Evolutionary conservation across 306 rosid genomes (phyloP).

Genomic region (Hippophae tibetana): DNA sequence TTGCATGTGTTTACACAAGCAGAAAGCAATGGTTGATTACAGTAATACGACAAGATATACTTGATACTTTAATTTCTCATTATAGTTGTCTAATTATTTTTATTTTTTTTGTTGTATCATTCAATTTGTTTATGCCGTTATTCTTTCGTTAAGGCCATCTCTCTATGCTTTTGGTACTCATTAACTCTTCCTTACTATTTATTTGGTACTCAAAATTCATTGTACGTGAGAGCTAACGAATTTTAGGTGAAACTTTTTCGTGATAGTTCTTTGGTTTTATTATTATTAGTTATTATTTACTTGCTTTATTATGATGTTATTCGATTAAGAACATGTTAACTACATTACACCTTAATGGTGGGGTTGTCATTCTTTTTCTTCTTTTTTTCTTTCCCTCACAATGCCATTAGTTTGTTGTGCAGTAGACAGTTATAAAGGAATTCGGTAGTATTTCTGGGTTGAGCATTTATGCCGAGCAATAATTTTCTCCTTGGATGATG

Average conservation of each 20-base stretch:
- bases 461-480: no score
- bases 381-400: no score
- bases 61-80: slow-evolving; percentile 16
- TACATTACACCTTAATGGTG: no score
- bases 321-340: no score
- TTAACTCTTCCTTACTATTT: slow-evolving; percentile 1
- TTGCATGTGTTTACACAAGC: slow-evolving; percentile 70
- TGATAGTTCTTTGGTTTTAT: neutral
- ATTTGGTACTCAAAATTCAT: slow-evolving; percentile 12
- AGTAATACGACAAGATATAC: slow-evolving; percentile 13
- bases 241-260: neutral
- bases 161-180: slow-evolving; percentile 11
- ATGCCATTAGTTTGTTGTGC: no score
- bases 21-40: slow-evolving; percentile 28
- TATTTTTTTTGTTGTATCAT: slow-evolving; percentile 16
- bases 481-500: no score
- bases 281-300: neutral
- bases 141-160: neutral
- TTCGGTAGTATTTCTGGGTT: no score
- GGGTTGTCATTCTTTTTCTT: no score
- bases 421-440: no score
- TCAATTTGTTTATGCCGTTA: slow-evolving; percentile 9
- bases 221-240: slow-evolving; percentile 26
- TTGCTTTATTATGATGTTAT: neutral
- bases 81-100: slow-evolving; percentile 20